These are phyloP conservation scores for Bathelium albidoporum DNA, from an alignment of 495 filamentous ascomycete species.

Conservation along the genomic window DNA sequence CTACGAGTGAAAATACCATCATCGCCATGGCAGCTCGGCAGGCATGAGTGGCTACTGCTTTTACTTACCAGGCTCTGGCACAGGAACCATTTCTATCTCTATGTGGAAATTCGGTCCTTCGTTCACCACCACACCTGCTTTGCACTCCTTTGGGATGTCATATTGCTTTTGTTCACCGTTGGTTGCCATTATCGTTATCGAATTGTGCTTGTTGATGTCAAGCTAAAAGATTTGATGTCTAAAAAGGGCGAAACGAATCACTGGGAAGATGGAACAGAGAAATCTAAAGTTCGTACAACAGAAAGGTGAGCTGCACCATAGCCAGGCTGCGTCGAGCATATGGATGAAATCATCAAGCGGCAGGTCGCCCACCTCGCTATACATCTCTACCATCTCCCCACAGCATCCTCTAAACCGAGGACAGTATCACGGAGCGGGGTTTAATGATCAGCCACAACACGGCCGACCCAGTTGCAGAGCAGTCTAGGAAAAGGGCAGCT, in stretches of 20 bases:
- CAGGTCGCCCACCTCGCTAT: background rate
- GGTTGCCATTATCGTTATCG: background rate
- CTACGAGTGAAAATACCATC: background rate
- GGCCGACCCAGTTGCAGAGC: too few species aligned
- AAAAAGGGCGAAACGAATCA: too few species aligned
- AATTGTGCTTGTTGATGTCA: background rate
- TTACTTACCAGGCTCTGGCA: slow-evolving; percentile 41
- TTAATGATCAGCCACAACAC: background rate
- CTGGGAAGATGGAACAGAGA: too few species aligned
- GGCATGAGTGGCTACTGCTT: background rate
- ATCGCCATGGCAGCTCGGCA: background rate
- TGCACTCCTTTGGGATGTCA: slow-evolving; percentile 43
- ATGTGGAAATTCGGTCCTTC: slow-evolving; percentile 44
- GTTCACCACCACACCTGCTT: slow-evolving; percentile 45
- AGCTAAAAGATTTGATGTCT: background rate
- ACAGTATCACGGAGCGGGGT: background rate
- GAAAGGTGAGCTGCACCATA: too few species aligned
- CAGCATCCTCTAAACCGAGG: background rate
- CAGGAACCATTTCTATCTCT: slow-evolving; percentile 41
- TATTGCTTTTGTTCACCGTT: background rate
- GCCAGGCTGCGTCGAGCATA: too few species aligned
- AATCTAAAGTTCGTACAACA: too few species aligned
- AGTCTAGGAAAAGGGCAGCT: background rate
- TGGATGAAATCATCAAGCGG: background rate
- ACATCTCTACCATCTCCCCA: background rate